phyloP scores from a whole-genome alignment of 2,329 filamentous ascomycete species.

The Bipolaris gigantea region DNA sequence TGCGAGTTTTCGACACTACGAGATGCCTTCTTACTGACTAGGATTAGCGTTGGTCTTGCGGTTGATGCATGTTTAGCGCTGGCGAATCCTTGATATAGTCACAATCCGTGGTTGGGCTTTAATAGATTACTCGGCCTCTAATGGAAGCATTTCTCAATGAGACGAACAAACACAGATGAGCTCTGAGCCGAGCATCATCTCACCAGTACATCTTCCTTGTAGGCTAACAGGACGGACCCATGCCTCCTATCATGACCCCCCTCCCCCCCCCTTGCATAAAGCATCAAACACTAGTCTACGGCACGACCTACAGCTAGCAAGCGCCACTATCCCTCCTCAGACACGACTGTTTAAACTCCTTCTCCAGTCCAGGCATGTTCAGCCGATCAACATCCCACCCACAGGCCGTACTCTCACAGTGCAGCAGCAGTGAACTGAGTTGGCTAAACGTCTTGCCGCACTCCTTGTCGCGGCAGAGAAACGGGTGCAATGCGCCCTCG shows the following conservation, averaged over 20 bases:
- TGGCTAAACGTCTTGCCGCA: conserved; percentile 32
- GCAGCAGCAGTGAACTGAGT: conserved; percentile 32
- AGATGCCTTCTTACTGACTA: background rate
- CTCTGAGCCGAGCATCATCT: background rate
- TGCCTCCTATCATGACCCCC: background rate
- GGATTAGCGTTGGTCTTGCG: conserved; percentile 14
- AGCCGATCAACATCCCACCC: conserved; percentile 31
- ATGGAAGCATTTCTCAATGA: background rate
- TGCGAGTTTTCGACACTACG: background rate
- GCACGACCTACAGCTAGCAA: background rate
- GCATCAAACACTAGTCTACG: background rate
- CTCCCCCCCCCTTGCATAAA: background rate
- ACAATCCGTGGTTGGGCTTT: background rate
- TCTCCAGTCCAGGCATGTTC: conserved; percentile 27
- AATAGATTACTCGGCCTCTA: background rate
- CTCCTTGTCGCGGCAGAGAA: conserved; percentile 30
- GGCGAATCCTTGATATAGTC: conserved; percentile 15
- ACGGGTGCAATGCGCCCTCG: conserved; percentile 31
- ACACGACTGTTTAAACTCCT: conserved; percentile 19
- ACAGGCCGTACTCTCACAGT: conserved; percentile 35
- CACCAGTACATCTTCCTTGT: background rate
- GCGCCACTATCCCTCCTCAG: conserved; percentile 8
- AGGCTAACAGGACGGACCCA: background rate
- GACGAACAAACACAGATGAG: background rate
- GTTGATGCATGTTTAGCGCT: conserved; percentile 20